Evolutionary conservation across 2,329 filamentous ascomycete species (phyloP), one percentile per base, ranked within the genome.

Genomic region (Thelonectria blattea): DNA sequence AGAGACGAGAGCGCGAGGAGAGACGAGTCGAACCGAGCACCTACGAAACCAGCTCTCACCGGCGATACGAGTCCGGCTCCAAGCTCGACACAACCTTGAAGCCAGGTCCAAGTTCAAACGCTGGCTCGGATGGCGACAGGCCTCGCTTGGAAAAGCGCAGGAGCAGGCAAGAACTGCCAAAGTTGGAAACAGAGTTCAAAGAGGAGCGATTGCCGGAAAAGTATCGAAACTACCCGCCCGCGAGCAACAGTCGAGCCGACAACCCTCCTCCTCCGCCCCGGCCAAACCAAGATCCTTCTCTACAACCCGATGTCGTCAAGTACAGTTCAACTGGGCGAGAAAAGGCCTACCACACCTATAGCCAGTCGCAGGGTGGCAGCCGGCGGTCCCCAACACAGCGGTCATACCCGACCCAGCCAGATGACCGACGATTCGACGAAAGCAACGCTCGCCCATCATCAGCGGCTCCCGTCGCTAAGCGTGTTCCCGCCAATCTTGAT

Each of bases 241-340:
- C 73, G 1, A 71, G 74, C 24, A 69, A 67, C 63, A 68, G 63
- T 27, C 65, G 72, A 3, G 68, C 73, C 20, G 73, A 76, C 43
- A 74, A 75, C 34, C 68, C 71, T 8, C 64, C 73, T 64, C 63
- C 67, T 43, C 61, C 71, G 17, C 69, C 74, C 32, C 67, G 66
- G 32, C 56, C 70, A 47, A 56, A 67, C 6, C 72, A 73, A 5
- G 76, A 80, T 43, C 72, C 70, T 1, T 70, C 76, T 24, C 64
- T 81, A 6, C 79, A 80, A 1, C 81, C 82, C 0, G 72, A 80
- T 3, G 70, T 80, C 2, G 76, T 78, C 27, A 81, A 78, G 51
- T 76, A 77, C 34, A 72, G 76, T 1, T 71, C 75, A 11, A 74
- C 73, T 3, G 76, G 79, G 5, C 76, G 81, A 2, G 80, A 83